A percentile compares a stretch with the other conserved stretches of the same genome.
Conservation (phyloP, 2,329 filamentous ascomycete genomes). For the Ophiobolus disseminans region DNA sequence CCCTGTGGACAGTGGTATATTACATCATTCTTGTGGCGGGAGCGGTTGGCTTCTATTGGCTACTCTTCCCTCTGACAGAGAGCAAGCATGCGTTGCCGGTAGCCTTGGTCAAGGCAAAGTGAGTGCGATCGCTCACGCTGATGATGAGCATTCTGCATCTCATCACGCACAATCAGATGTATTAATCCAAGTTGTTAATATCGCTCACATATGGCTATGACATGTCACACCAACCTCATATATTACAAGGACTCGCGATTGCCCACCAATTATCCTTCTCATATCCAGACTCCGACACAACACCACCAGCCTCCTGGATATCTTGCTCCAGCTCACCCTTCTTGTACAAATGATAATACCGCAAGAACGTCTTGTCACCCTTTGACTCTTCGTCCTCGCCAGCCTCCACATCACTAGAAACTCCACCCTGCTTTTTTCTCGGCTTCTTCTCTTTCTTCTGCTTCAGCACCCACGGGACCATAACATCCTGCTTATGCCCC, state of each 20-base stretch:
- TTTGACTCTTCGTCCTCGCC: constrained; percentile 16
- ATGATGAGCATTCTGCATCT: too few species aligned
- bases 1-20: constrained; percentile 77
- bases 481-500: constrained; percentile 83
- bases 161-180: too few species aligned
- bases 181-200: background rate
- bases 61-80: constrained; percentile 75
- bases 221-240: background rate
- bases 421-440: constrained; percentile 26
- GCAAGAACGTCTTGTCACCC: constrained; percentile 71
- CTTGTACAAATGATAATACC: constrained; percentile 93
- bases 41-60: constrained; percentile 72
- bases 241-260: constrained; percentile 56
- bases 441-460: constrained; percentile 45
- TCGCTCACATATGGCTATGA: background rate
- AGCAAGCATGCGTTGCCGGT: constrained; percentile 60
- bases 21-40: constrained; percentile 79
- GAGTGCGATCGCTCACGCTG: background rate
- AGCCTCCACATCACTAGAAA: constrained; percentile 10
- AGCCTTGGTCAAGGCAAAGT: constrained; percentile 9
- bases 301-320: constrained; percentile 75
- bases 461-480: constrained; percentile 91
- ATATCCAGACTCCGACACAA: constrained; percentile 81
- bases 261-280: constrained; percentile 99
- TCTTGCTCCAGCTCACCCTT: constrained; percentile 87